Percentiles rank a stretch among this genome's conserved stretches.
Conservation (phyloP, 345 rosid species). For the Arabis alpina region DNA sequence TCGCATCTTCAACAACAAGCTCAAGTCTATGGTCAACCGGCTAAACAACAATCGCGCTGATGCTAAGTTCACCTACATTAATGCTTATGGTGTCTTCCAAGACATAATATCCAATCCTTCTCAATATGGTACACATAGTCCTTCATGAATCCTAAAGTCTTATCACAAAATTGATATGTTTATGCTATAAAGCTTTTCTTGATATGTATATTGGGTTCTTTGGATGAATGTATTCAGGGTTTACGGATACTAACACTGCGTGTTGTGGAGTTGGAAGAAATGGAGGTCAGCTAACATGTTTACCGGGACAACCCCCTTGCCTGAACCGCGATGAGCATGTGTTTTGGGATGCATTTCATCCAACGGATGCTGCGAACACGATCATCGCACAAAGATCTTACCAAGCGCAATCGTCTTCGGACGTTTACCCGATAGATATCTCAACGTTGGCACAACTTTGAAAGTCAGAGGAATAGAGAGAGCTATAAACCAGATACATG, state of each 20-base stretch:
- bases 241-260: slow-evolving; percentile 55
- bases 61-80: slow-evolving; percentile 67
- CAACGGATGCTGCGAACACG: slow-evolving; percentile 57
- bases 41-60: slow-evolving; percentile 60
- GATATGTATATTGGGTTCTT: not conserved
- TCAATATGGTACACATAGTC: slow-evolving; percentile 45
- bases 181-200: not conserved
- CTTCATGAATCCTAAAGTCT: not conserved
- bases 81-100: slow-evolving; percentile 74
- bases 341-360: slow-evolving; percentile 86
- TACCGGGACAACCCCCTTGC: slow-evolving; percentile 66
- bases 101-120: slow-evolving; percentile 61
- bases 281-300: slow-evolving; percentile 72
- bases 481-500: not conserved
- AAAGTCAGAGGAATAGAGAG: not conserved
- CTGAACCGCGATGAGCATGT: slow-evolving; percentile 51
- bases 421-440: slow-evolving; percentile 63
- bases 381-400: slow-evolving; percentile 58
- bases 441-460: slow-evolving; percentile 38
- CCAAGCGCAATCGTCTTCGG: slow-evolving; percentile 49
- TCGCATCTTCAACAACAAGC: slow-evolving; percentile 72
- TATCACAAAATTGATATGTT: not conserved
- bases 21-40: slow-evolving; percentile 63
- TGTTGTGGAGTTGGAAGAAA: slow-evolving; percentile 81
- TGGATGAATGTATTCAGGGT: slow-evolving; percentile 46